Conservation (phyloP, 139 green algal species). For the Klebsormidium nitens region DNA sequence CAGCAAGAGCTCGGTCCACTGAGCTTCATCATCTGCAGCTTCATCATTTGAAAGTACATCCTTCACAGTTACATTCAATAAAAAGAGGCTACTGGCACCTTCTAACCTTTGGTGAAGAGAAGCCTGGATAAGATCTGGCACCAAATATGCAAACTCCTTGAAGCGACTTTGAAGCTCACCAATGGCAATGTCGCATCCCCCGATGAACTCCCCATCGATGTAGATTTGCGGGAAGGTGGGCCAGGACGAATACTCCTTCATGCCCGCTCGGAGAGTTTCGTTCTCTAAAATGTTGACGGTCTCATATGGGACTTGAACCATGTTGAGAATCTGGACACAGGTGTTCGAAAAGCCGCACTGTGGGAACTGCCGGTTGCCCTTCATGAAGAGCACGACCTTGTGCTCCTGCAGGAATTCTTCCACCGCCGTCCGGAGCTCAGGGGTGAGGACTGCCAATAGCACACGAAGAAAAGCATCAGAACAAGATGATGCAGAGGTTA, state of each 20-base stretch:
- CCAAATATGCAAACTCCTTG: not conserved
- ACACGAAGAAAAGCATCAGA: too few species aligned
- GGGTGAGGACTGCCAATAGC: conserved; percentile 31
- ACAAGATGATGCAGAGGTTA: too few species aligned
- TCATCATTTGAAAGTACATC: not conserved
- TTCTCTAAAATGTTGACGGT: conserved; percentile 93
- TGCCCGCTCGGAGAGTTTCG: conserved; percentile 58
- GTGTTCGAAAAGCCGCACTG: conserved; percentile 96
- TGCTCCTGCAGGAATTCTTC: conserved; percentile 27
- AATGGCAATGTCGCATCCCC: conserved; percentile 96
- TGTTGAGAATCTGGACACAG: conserved; percentile 84
- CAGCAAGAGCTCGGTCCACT: not conserved
- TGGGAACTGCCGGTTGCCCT: conserved; percentile 80
- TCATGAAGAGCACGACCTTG: conserved; percentile 81
- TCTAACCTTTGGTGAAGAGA: too few species aligned
- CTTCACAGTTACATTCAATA: not conserved
- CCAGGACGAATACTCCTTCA: conserved; percentile 64
- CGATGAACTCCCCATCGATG: conserved; percentile 91
- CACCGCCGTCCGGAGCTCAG: conserved; percentile 36
- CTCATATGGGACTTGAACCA: conserved; percentile 61
- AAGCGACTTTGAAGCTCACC: conserved; percentile 26
- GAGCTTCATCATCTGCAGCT: not conserved
- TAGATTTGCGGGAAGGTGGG: conserved; percentile 93
- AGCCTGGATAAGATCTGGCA: not conserved
- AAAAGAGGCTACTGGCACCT: not conserved